These are phyloP conservation scores for Daldinia eschscholtzii DNA, from an alignment of 2,329 filamentous ascomycete species.

Conservation along the genomic window DNA sequence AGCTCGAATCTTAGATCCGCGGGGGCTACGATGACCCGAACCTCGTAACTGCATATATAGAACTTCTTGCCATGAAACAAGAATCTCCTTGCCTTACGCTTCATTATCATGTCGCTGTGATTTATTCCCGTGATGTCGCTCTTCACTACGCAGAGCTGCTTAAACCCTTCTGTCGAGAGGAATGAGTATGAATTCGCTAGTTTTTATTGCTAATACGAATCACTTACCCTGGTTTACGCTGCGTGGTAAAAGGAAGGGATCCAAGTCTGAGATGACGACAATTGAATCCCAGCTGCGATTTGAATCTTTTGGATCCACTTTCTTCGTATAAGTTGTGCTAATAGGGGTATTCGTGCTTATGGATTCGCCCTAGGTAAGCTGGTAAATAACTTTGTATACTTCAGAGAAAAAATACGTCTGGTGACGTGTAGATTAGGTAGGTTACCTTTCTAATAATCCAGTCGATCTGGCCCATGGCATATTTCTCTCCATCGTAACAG, in stretches of 20 bases:
- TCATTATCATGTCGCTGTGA: constrained; percentile 55
- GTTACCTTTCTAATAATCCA: constrained; percentile 60
- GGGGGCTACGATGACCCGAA: constrained; percentile 67
- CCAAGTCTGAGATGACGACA: constrained; percentile 57
- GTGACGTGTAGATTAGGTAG: background rate
- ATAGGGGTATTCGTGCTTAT: constrained; percentile 55
- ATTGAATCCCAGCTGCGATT: constrained; percentile 55
- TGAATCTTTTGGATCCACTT: constrained; percentile 52
- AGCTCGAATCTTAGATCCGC: constrained; percentile 65
- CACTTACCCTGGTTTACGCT: constrained; percentile 56
- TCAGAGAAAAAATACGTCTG: background rate
- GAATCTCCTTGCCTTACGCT: constrained; percentile 54
- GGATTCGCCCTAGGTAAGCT: constrained; percentile 54
- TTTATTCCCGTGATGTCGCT: constrained; percentile 58
- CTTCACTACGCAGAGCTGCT: constrained; percentile 56
- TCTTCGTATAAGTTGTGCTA: constrained; percentile 54
- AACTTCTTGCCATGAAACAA: constrained; percentile 55
- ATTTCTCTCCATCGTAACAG: constrained; percentile 53
- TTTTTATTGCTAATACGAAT: background rate
- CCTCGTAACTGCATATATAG: constrained; percentile 60
- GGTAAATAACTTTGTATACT: constrained; percentile 4
- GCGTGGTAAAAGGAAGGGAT: constrained; percentile 54
- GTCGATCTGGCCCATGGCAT: constrained; percentile 58
- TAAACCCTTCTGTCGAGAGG: constrained; percentile 51
- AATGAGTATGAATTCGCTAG: constrained; percentile 5